These are phyloP conservation scores for Dentipellis fragilis DNA, from an alignment of 768 basidiomycete genomes.

Conservation along the genomic window DNA sequence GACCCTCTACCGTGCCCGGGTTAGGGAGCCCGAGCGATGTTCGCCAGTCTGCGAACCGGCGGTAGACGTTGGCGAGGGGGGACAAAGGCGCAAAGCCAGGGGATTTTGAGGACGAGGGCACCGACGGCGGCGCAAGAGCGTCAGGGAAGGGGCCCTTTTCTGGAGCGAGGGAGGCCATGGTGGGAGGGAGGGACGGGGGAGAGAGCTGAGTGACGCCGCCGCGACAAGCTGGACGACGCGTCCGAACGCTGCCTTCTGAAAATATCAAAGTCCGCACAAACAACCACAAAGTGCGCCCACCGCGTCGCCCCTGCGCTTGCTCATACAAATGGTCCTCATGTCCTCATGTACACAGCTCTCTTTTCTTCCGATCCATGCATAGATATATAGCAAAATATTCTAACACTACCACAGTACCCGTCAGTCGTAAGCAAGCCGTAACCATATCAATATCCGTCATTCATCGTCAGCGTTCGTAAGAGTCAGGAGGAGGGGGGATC, in stretches of 20 bases:
- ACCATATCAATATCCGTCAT: conserved; percentile 10
- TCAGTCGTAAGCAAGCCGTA: conserved; percentile 2
- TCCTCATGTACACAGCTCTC: not conserved
- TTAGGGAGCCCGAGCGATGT: conserved; percentile 72
- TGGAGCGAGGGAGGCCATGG: conserved; percentile 9
- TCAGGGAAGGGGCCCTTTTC: conserved; percentile 3
- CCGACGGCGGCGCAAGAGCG: not conserved
- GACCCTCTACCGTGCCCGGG: conserved; percentile 89
- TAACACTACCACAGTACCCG: conserved; percentile 3
- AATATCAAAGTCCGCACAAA: not conserved
- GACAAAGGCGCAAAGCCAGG: conserved; percentile 16
- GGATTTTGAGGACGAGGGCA: conserved; percentile 3
- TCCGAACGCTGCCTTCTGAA: not conserved
- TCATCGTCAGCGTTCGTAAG: conserved; percentile 13
- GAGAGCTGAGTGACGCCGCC: not conserved
- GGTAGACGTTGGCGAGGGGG: conserved; percentile 58
- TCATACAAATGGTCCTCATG: not conserved
- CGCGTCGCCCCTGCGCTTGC: not conserved
- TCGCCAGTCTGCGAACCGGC: conserved; percentile 75
- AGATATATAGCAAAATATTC: not conserved
- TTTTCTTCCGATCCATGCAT: not conserved
- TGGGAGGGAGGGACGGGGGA: not conserved
- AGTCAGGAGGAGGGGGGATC: not conserved
- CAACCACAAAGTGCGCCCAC: not conserved
- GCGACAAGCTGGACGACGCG: not conserved